Evolutionary conservation across 2,329 filamentous ascomycete genomes (phyloP), one percentile per base, ranked within the genome.

Genomic region (Scolecobasidium constrictum): DNA sequence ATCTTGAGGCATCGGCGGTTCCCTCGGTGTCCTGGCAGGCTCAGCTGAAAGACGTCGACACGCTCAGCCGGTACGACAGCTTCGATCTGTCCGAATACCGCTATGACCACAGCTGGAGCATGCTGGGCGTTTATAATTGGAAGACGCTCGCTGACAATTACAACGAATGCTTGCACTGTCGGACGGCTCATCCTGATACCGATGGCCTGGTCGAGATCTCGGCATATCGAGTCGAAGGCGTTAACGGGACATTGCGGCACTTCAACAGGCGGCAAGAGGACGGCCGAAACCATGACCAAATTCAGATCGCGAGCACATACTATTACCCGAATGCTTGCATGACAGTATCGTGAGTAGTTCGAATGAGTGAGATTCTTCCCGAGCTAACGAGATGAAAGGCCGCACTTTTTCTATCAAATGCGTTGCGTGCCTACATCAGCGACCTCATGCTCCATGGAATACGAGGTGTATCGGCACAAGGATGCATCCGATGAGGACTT

Each of bases 81-180:
- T 42, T 42, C 31, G 40, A 42, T 20, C 35, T 42, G 18, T 7
- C 19, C 38, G 61, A 76, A 40, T 80, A 75, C 53, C 52, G 58
- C 13, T 78, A 76, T 48, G 73, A 77, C 49, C 72, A 77, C 52
- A 57, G 58, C 22, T 77, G 72, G 71, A 66, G 73, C 49, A 69
- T 75, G 66, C 67, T 73, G 38, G 69, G 68, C 0, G 64, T 68
- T 21, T 73, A 69, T 53, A 77, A 77, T 60, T 78, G 74, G 74
- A 78, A 78, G 60, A 69, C 71, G 17, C 55, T 76, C 22, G 68
- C 69, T 12, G 76, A 80, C 53, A 78, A 80, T 61, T 81, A 77
- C 63, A 81, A 81, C 54, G 75, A 77, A 53, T 79, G 75, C 53
- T 80, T 79, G 50, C 75, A 79, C 61, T 78, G 74, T 61, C 68